Conservation (phyloP, 805 yeast species). For the Sugiyamaella chiloensis region DNA sequence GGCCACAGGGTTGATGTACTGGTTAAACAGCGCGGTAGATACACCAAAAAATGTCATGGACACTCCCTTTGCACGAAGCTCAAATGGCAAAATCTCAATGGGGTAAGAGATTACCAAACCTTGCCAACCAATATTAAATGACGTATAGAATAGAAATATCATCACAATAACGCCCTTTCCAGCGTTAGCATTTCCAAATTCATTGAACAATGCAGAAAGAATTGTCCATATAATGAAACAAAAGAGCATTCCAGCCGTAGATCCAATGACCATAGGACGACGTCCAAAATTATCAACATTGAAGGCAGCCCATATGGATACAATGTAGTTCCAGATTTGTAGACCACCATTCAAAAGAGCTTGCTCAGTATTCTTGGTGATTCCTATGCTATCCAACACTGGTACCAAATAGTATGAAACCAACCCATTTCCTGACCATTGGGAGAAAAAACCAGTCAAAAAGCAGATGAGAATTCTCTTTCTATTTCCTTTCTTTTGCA, state of each 20-base stretch:
- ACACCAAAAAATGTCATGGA: slow-evolving; percentile 28
- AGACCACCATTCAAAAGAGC: slow-evolving; percentile 14
- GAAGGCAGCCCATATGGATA: slow-evolving; percentile 7
- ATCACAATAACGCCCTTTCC: slow-evolving; percentile 14
- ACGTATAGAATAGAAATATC: slow-evolving; percentile 21
- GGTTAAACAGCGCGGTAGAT: slow-evolving; percentile 25
- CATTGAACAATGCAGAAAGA: slow-evolving; percentile 13
- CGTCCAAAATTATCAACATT: slow-evolving; percentile 9
- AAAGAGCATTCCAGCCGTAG: neutral
- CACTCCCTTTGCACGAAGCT: slow-evolving; percentile 40
- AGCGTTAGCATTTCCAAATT: slow-evolving; percentile 3
- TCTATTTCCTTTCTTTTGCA: slow-evolving; percentile 5
- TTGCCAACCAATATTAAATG: neutral
- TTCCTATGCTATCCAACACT: slow-evolving; percentile 53
- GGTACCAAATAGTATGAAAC: slow-evolving; percentile 43
- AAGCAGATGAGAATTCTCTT: slow-evolving; percentile 12
- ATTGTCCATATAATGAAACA: slow-evolving; percentile 36
- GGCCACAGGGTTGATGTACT: slow-evolving; percentile 39
- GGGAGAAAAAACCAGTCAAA: slow-evolving; percentile 9
- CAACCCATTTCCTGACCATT: slow-evolving; percentile 19
- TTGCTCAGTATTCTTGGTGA: slow-evolving; percentile 32
- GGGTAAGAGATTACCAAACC: slow-evolving; percentile 9
- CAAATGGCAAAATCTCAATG: slow-evolving; percentile 25
- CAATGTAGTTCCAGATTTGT: neutral
- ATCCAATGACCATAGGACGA: neutral